Conservation (phyloP, 805 yeast species). For the Ogataea thermomethanolica region DNA sequence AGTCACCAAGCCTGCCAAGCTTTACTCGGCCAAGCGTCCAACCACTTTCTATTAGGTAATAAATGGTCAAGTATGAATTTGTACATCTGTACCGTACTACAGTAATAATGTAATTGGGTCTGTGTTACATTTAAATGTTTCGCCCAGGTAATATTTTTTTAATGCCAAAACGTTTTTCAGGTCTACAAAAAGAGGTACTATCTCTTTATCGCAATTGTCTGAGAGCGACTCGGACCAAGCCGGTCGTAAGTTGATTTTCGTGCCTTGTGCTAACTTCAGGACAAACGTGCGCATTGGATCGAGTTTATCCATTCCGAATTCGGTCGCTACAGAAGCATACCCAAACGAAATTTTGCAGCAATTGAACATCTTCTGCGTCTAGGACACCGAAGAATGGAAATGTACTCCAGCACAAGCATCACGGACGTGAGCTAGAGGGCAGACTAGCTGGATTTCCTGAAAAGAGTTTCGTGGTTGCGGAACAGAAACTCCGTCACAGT, state of each 20-base stretch:
- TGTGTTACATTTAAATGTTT: background rate
- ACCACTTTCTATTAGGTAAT: constrained; percentile 84
- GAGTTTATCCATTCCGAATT: constrained; percentile 51
- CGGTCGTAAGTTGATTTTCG: constrained; percentile 32
- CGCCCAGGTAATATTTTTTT: background rate
- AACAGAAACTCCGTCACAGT: constrained; percentile 72
- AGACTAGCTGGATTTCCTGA: background rate
- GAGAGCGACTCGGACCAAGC: constrained; percentile 44
- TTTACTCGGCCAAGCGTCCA: constrained; percentile 92
- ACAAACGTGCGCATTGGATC: constrained; percentile 32
- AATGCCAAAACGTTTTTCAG: constrained; percentile 33
- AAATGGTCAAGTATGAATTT: constrained; percentile 6
- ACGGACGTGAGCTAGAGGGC: constrained; percentile 52
- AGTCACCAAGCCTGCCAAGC: constrained; percentile 82
- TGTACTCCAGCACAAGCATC: constrained; percentile 67
- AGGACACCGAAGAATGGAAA: constrained; percentile 69
- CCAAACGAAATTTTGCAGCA: constrained; percentile 78
- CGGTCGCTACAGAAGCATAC: constrained; percentile 48
- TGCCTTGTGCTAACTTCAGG: constrained; percentile 16
- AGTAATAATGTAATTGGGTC: background rate
- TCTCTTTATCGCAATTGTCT: constrained; percentile 47
- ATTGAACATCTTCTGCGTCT: constrained; percentile 79
- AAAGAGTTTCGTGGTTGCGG: constrained; percentile 40
- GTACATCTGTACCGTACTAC: background rate
- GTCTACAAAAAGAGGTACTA: constrained; percentile 52